These are phyloP conservation scores for Neoarthrinium moseri DNA, from an alignment of 2,329 filamentous ascomycete species.

Conservation along the genomic window DNA sequence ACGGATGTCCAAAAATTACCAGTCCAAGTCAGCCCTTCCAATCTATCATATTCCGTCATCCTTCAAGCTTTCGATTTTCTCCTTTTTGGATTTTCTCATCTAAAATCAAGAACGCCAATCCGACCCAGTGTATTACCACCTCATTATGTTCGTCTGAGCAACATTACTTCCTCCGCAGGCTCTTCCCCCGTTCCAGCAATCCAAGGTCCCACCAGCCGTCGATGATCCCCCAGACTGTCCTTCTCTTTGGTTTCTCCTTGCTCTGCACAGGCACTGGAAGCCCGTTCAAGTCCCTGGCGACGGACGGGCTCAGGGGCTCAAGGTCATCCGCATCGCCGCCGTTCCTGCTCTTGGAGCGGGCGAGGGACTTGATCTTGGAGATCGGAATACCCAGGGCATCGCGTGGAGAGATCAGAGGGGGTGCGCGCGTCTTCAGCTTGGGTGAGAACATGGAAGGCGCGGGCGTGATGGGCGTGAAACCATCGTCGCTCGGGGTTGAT, in stretches of 20 bases:
- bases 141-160: too few relatives aligned
- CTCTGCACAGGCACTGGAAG: slow-evolving; percentile 4
- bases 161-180: slow-evolving; percentile 22
- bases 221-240: slow-evolving; percentile 45
- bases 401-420: slow-evolving; percentile 17
- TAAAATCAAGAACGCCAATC: too few relatives aligned
- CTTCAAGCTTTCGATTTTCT: too few relatives aligned
- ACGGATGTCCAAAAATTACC: too few relatives aligned
- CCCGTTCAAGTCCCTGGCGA: slow-evolving; percentile 7
- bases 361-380: slow-evolving; percentile 13
- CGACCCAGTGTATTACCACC: too few relatives aligned
- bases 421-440: slow-evolving; percentile 14
- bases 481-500: slow-evolving; percentile 17
- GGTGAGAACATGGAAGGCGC: slow-evolving; percentile 16
- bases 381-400: slow-evolving; percentile 29
- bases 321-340: slow-evolving; percentile 16
- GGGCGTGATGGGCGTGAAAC: slow-evolving; percentile 27
- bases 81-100: too few relatives aligned
- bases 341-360: slow-evolving; percentile 17
- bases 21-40: too few relatives aligned
- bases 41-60: too few relatives aligned
- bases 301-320: slow-evolving; percentile 21
- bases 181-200: slow-evolving; percentile 41
- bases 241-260: slow-evolving; percentile 35
- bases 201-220: slow-evolving; percentile 57